Percentiles rank a stretch among this genome's conserved stretches.
Conservation (phyloP, 192 early-diverging fungal genomes). For the Kickxella alabastrina region DNA sequence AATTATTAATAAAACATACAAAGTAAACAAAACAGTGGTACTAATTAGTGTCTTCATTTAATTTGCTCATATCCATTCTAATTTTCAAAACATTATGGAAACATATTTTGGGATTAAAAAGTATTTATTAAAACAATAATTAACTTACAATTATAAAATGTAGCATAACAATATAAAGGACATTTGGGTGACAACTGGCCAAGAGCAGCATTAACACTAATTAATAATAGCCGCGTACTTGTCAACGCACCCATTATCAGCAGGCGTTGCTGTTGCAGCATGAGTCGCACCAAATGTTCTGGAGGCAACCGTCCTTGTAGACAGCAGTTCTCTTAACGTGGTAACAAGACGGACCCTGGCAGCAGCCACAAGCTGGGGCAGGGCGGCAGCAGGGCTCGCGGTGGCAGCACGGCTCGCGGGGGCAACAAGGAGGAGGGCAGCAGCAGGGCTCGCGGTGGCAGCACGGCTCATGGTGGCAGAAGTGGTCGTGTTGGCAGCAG, state of each 20-base stretch:
- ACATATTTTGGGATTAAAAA: too few species aligned
- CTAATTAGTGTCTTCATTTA: too few species aligned
- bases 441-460: constrained; percentile 28
- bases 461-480: constrained; percentile 10
- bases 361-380: constrained; percentile 12
- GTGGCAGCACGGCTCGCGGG: constrained; percentile 23
- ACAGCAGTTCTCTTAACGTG: constrained; percentile 40
- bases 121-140: not conserved
- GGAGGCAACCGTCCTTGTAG: constrained; percentile 45
- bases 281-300: constrained; percentile 46
- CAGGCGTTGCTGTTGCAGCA: constrained; percentile 51
- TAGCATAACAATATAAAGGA: not conserved
- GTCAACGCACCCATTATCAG: constrained; percentile 9
- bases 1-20: too few species aligned
- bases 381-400: constrained; percentile 15
- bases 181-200: too few species aligned
- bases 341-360: constrained; percentile 29
- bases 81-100: not conserved
- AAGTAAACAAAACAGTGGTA: too few species aligned
- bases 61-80: too few species aligned
- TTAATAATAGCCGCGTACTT: too few species aligned
- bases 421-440: constrained; percentile 7
- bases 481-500: constrained; percentile 18
- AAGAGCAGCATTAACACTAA: too few species aligned
- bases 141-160: not conserved